Evolutionary conservation across 139 green algal species (phyloP), one percentile per base, ranked within the genome.

Genomic region (Nannochloris sp.): DNA sequence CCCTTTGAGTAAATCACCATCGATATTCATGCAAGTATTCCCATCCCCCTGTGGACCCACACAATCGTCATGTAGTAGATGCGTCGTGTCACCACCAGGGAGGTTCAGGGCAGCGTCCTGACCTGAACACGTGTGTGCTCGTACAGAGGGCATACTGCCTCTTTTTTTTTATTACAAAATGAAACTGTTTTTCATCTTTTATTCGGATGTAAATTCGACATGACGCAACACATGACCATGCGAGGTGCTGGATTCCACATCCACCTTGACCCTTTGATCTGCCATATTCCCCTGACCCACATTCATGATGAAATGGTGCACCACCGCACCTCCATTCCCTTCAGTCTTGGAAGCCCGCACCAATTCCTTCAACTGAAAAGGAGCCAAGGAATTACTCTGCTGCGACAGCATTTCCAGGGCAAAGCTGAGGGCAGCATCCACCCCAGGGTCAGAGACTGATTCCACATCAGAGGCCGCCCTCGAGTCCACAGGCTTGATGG

Each of bases 321-420:
- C 51, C 45, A 74, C 45, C 29, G 33, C 56, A 6, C 36, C 49
- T 3, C 36, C 44, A 14, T 62, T 50, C 13, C 26, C 49, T 11
- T 56, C 43, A 14, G 10, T 53, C 30, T 53, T 53, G 17, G 11
- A 20, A 14, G 30, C 63, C 12, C 20, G 13, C 31, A 31, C 5
- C 4, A 74, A 60, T 61, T 72, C 49, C 58, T 74, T 66, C 11
- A 82, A 57, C 10, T 70, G 61, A 43, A 70, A 68, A 20, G 75
- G 71, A 23, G 65, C 70, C 2, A 82, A 73, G 2, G 67, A 77
- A 44, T 79, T 80, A 37, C 25, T 62, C 58, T 80, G 75, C 8
- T 68, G 36, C 16, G 72, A 82, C 5, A 82, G 72, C 68, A 82
- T 74, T 70, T 82, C 53, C 26, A 75, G 60, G 20, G 75, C 75